Base-by-base conservation (phyloP, 345 rosid species). In the Dovyalis caffra region DNA sequence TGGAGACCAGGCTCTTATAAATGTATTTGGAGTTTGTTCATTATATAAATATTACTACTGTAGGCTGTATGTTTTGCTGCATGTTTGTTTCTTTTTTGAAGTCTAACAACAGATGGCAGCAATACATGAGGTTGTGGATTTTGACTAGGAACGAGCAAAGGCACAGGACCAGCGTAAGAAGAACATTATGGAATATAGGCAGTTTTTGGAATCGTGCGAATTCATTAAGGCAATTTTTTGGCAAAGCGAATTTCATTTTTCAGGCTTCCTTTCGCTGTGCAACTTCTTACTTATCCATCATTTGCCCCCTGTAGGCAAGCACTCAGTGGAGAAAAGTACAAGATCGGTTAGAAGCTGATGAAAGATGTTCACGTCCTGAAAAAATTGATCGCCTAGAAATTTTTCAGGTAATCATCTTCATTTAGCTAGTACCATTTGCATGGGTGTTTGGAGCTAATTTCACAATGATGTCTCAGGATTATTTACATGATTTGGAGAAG, bases 311-410 rank as follows among this genome's bases (percentile, higher is more conserved):
- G 64, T 77, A 95, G 99, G 90, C 97, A 71, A 87, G 76, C 80
- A 95, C 88, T 79, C 99, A 95, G 76, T 95, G 99, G 99, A 90
- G 98, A 74, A 95, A 95, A 86, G 91, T 95, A 84, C 98, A 95
- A 79, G 93, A 90, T 64, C 93, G 89, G 56, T 85, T 95, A 83
- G 99, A 90, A 88, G 86, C 88, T 62, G 97, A 93, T 83, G 98
- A 89, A 80, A 88, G 98, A 79, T 95, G 99, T 82, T 88, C 86
- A 43, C 85, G 91, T 64, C 97, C 93, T 74, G 99, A 91, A 78
- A 95, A 89, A 82, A 87, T 93, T 31, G 97, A 95, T 34, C 97
- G 94, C 64, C 76, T 95, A 80, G 91, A 91, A 79, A 89, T 88
- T 77, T 95, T 93, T 83, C 98, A 95, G 96, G 98, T 95, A 68